phyloP scores from a whole-genome alignment of 2,329 filamentous ascomycete species.

The Ophiosphaerella herpotricha region DNA sequence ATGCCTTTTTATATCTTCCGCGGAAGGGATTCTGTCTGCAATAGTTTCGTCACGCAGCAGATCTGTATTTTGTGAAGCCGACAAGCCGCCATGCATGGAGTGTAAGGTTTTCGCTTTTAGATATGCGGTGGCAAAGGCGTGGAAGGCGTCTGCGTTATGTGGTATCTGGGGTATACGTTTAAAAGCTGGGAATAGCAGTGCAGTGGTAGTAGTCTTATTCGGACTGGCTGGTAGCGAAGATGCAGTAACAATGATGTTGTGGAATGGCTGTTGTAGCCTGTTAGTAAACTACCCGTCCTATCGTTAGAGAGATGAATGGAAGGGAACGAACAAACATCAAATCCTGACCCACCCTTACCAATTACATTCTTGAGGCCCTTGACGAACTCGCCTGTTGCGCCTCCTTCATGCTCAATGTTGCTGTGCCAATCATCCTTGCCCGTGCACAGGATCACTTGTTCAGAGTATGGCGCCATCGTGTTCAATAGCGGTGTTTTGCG shows the following conservation, averaged over 20 bases:
- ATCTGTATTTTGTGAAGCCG: constrained; percentile 55
- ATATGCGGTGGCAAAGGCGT: constrained; percentile 65
- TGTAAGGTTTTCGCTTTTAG: constrained; percentile 68
- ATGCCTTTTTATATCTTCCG: constrained; percentile 49
- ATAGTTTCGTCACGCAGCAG: constrained; percentile 55
- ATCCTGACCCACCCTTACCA: constrained; percentile 49
- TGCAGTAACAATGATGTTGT: constrained; percentile 77
- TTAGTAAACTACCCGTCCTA: neutral
- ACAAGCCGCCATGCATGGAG: constrained; percentile 61
- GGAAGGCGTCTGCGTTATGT: constrained; percentile 61
- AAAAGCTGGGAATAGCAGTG: constrained; percentile 80
- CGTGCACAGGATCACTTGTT: constrained; percentile 84
- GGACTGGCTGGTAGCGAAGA: constrained; percentile 63
- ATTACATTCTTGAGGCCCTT: constrained; percentile 68
- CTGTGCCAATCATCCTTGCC: constrained; percentile 81
- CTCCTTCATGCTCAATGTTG: constrained; percentile 79
- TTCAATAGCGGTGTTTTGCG: constrained; percentile 70
- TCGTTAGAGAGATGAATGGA: neutral
- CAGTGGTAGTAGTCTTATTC: constrained; percentile 48
- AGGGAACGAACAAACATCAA: constrained; percentile 50
- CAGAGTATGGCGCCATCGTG: constrained; percentile 75
- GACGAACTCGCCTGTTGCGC: constrained; percentile 58
- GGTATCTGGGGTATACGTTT: constrained; percentile 76
- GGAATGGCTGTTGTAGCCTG: constrained; percentile 68
- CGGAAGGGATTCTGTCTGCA: constrained; percentile 56